Evolutionary conservation across 116 monocot genomes (phyloP), one percentile per base, ranked within the genome.

Genomic region (Iris pallida): DNA sequence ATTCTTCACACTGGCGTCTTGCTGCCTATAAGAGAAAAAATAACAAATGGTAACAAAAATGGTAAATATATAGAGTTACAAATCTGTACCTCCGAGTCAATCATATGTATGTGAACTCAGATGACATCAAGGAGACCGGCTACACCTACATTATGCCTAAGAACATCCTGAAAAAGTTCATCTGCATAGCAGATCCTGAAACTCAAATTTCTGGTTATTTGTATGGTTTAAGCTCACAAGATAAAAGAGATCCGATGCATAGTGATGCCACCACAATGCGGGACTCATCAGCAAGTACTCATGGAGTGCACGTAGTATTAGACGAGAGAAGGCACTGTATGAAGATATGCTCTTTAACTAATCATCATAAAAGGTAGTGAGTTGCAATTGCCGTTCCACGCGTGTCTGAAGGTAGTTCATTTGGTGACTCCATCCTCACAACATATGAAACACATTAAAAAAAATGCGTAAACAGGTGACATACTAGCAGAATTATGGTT

Each of bases 51-150:
- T 12, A 83, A 85, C 4, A 97, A 97, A 65, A 90, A 92, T 20
- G 97, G 92, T 60, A 92, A 93, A 93, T 85, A 93, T 71, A 88
- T 92, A 6, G 92, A 54, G 97, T 93, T 13, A 92, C 97, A 55
- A 97, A 92, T 75, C 78, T 97, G 14, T 89, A 97, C 78, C 90
- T 92, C 55, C 90, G 97, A 63, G 97, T 97, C 13, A 92, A 92
- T 81, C 92, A 97, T 69, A 97, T 97, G 9, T 97, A 97, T 77
- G 97, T 97, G 10, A 97, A 97, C 75, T 97, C 97, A 12, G 97
- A 97, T 83, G 97, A 97, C 67, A 92, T 97, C 11, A 97, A 83
- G 83, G 83, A 83, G 63, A 83, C 83, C 44, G 83, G 83, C 8
- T 83, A 75, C 83, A 83, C 83, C 30, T 83, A 83, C 78, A 75